phyloP scores from a whole-genome alignment of 805 yeast species.

The Candida tammaniensis region DNA sequence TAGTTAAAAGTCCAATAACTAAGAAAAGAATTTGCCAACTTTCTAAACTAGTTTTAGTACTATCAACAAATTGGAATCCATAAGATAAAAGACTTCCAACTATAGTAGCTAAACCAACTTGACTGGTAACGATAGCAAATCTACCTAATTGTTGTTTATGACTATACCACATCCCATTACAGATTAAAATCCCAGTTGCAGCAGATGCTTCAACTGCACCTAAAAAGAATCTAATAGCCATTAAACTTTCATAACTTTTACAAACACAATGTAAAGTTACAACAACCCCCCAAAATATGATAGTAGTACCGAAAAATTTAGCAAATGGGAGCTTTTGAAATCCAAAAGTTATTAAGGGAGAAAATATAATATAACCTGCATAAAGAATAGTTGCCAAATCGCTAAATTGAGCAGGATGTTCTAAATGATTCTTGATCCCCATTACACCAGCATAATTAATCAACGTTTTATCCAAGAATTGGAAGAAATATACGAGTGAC shows the following conservation, averaged over 20 bases:
- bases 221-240: constrained; percentile 52
- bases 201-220: constrained; percentile 56
- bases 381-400: constrained; percentile 53
- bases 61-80: constrained; percentile 50
- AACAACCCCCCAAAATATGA: constrained; percentile 53
- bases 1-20: constrained; percentile 53
- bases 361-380: constrained; percentile 53
- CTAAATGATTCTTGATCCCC: constrained; percentile 54
- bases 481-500: constrained; percentile 53
- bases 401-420: constrained; percentile 44
- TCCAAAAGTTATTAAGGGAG: constrained; percentile 39
- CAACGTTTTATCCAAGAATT: constrained; percentile 58
- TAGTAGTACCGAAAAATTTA: constrained; percentile 46
- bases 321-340: constrained; percentile 54
- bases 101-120: constrained; percentile 55
- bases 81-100: constrained; percentile 45
- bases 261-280: constrained; percentile 53
- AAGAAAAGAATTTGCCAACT: constrained; percentile 66
- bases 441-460: constrained; percentile 61
- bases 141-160: constrained; percentile 49
- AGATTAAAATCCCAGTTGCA: constrained; percentile 54
- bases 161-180: constrained; percentile 63
- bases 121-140: constrained; percentile 57
- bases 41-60: constrained; percentile 27
- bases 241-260: constrained; percentile 48